Evolutionary conservation across 2,329 filamentous ascomycete species (phyloP).

Genomic region (Chaetomium sp.): DNA sequence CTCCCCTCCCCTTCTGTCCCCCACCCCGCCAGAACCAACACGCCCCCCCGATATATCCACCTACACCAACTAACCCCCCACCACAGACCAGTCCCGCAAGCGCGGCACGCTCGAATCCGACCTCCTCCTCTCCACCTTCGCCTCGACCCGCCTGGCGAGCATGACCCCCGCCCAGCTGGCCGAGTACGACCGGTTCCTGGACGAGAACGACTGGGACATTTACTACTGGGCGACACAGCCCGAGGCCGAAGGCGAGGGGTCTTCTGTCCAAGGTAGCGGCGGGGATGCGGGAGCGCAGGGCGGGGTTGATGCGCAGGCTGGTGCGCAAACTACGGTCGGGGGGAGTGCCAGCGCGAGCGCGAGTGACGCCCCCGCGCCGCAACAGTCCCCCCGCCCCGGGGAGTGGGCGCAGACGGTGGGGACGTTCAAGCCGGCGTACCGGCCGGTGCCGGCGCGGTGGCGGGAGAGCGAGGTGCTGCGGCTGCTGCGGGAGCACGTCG

Average conservation of each 20-base stretch:
- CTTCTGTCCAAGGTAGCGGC: too few species aligned
- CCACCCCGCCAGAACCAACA: not conserved
- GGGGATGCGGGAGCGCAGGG: too few species aligned
- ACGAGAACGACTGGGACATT: slow-evolving; percentile 99
- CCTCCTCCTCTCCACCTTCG: slow-evolving; percentile 94
- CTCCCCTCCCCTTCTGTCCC: slow-evolving; percentile 6
- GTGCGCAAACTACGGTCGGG: too few species aligned
- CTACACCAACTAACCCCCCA: not conserved
- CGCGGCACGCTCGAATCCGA: slow-evolving; percentile 94
- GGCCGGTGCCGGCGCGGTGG: slow-evolving; percentile 87
- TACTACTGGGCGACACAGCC: slow-evolving; percentile 98
- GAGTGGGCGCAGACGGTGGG: slow-evolving; percentile 98
- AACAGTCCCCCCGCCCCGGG: slow-evolving; percentile 52
- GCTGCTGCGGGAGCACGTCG: slow-evolving; percentile 80
- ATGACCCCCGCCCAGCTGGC: slow-evolving; percentile 75
- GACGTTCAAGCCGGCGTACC: slow-evolving; percentile 89
- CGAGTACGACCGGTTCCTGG: slow-evolving; percentile 89
- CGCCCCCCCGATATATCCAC: not conserved
- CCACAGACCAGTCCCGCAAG: slow-evolving; percentile 90
- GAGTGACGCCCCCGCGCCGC: slow-evolving; percentile 31
- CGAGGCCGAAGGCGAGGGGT: too few species aligned
- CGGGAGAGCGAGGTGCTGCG: slow-evolving; percentile 75
- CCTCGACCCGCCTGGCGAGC: slow-evolving; percentile 70
- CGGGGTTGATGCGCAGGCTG: not conserved
- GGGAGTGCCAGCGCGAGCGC: not conserved